A percentile compares a stretch with the other conserved stretches of the same genome.
phyloP scores from a whole-genome alignment of 2,329 filamentous ascomycete genomes.

The Trichoderma sp. region DNA sequence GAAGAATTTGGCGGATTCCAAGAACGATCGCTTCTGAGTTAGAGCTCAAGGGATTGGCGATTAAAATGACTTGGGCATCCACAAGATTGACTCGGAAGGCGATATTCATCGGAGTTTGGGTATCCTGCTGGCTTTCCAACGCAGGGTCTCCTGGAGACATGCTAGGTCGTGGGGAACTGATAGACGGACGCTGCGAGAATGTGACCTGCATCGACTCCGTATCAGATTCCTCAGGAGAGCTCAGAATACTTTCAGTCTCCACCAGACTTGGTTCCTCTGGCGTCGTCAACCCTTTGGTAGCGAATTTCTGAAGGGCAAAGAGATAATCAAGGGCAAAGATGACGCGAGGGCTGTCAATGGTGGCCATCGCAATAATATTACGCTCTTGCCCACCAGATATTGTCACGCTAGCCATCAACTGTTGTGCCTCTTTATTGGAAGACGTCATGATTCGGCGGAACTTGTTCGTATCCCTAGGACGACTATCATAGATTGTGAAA shows the following conservation, averaged over 20 bases:
- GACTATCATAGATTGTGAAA: constrained; percentile 91
- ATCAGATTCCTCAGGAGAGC: constrained; percentile 61
- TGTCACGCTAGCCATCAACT: constrained; percentile 96
- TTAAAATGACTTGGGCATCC: constrained; percentile 93
- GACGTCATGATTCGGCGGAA: constrained; percentile 98
- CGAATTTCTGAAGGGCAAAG: constrained; percentile 83
- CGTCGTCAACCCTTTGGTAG: constrained; percentile 66
- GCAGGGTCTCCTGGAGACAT: constrained; percentile 27
- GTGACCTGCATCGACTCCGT: constrained; percentile 57
- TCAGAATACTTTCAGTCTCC: constrained; percentile 55
- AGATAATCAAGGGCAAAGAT: constrained; percentile 97
- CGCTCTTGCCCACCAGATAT: constrained; percentile 83
- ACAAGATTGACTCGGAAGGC: constrained; percentile 93
- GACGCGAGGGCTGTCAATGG: constrained; percentile 89
- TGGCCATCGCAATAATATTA: constrained; percentile 85
- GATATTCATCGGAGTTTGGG: constrained; percentile 61
- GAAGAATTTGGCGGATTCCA: constrained; percentile 86
- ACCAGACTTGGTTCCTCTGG: constrained; percentile 57
- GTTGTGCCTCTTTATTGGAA: constrained; percentile 91
- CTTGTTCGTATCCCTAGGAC: constrained; percentile 87
- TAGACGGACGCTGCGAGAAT: constrained; percentile 32
- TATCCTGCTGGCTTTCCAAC: constrained; percentile 25
- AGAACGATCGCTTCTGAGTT: constrained; percentile 96
- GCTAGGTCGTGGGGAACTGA: constrained; percentile 34
- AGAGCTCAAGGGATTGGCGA: constrained; percentile 86